These are phyloP conservation scores for Nissolia schottii DNA, from an alignment of 306 rosid genomes.

Conservation along the genomic window DNA sequence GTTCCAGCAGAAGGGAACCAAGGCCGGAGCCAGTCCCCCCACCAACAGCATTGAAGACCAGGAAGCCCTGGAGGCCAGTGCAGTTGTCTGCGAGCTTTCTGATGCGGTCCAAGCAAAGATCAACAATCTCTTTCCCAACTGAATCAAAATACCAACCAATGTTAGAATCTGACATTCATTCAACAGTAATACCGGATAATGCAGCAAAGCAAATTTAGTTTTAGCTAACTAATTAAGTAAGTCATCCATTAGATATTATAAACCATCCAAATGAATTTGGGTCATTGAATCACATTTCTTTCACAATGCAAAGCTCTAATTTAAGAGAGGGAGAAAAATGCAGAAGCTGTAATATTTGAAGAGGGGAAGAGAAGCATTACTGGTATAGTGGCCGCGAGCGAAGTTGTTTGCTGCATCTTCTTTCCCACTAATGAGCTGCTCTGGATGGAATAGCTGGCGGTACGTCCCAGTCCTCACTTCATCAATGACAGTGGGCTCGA, in stretches of 20 bases:
- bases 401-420: conserved; percentile 87
- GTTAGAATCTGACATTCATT: neutral
- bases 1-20: conserved; percentile 75
- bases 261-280: too few species aligned
- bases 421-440: conserved; percentile 82
- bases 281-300: too few species aligned
- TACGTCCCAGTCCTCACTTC: conserved; percentile 45
- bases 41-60: conserved; percentile 80
- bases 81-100: conserved; percentile 83
- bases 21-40: conserved; percentile 88
- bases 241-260: too few species aligned
- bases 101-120: conserved; percentile 80
- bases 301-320: too few species aligned
- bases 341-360: neutral
- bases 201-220: too few species aligned
- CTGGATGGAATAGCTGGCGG: conserved; percentile 85
- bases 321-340: neutral
- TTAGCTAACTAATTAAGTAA: too few species aligned
- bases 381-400: conserved; percentile 88
- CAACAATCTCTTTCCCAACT: conserved; percentile 90
- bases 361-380: conserved; percentile 24
- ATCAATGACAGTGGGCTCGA: conserved; percentile 85
- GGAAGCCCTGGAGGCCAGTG: conserved; percentile 83
- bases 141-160: neutral
- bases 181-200: too few species aligned